Evolutionary conservation across 345 rosid genomes (phyloP), one percentile per base, ranked within the genome.

Genomic region (Camelina hispida): DNA sequence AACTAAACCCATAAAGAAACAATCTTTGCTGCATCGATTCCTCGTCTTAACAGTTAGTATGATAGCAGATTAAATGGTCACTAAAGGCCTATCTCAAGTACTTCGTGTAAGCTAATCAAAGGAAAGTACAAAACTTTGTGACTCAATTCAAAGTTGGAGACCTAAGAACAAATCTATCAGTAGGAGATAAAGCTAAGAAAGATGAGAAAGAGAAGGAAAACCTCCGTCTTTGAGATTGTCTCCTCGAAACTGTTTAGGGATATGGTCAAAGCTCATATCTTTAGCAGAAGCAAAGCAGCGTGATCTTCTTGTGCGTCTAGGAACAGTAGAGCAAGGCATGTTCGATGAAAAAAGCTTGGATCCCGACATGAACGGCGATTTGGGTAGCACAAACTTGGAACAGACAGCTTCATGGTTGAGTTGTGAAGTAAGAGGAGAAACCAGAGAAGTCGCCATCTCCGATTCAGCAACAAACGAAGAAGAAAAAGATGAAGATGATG

Each of bases 201-300:
- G 60, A 35, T 12, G 73, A 20, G 62, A 37, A 38, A 71, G 30
- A 28, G 30, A 12, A 68, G 53, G 17, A 86, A 71, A 28, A 91
- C 98, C 68, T 83, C 91, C 96, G 71, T 87, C 95, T 74, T 82
- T 80, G 79, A 94, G 89, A 66, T 94, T 91, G 51, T 90, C 85
- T 68, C 84, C 76, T 48, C 90, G 83, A 82, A 94, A 94, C 65
- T 85, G 93, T 77, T 85, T 87, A 40, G 98, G 98, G 42, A 94
- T 88, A 59, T 83, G 87, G 75, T 87, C 85, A 54, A 81, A 42
- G 68, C 83, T 75, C 71, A 85, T 74, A 50, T 64, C 72, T 59
- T 77, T 80, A n/a, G 87, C 86, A 48, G 79, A 75, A 66, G 86
- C 82, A 2, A 81, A 59, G 73, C 50, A 78, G 76, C 34, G 64